Evolutionary conservation across 2,329 filamentous ascomycete species (phyloP).

Genomic region (Colletotrichum gigasporum): DNA sequence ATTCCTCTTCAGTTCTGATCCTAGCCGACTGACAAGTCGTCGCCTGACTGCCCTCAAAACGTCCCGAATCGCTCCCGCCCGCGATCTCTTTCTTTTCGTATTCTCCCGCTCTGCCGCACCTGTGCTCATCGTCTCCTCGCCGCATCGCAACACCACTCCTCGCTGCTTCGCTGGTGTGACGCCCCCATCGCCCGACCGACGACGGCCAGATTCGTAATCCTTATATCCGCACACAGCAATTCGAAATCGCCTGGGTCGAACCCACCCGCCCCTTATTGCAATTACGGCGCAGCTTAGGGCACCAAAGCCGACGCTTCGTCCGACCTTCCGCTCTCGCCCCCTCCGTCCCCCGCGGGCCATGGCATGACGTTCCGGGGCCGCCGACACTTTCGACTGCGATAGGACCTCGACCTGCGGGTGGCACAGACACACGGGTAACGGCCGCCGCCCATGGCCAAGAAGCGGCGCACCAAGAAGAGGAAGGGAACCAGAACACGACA

Average conservation of each 20-base stretch:
- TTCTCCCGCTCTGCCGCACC: conserved; percentile 20
- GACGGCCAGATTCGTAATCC: conserved; percentile 8
- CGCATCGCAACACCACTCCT: too few species aligned
- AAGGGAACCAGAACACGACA: conserved; percentile 36
- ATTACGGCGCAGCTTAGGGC: too few species aligned
- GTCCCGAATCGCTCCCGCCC: not conserved
- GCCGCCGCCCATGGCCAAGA: conserved; percentile 46
- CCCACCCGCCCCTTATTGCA: conserved; percentile 11
- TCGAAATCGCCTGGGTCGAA: not conserved
- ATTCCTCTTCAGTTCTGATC: conserved; percentile 30
- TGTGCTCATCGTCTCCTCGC: not conserved
- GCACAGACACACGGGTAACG: conserved; percentile 30
- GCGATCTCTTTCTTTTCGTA: not conserved
- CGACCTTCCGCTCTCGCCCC: not conserved
- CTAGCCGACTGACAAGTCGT: conserved; percentile 17
- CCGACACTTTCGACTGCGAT: conserved; percentile 15
- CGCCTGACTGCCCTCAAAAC: conserved; percentile 30
- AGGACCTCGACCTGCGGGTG: conserved; percentile 20
- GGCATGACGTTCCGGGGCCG: conserved; percentile 23
- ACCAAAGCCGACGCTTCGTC: not conserved
- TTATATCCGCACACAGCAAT: too few species aligned
- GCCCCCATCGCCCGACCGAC: conserved; percentile 3
- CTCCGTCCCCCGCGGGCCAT: conserved; percentile 3
- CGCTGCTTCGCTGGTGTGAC: too few species aligned
- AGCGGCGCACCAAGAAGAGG: conserved; percentile 41